Evolutionary conservation across 768 basidiomycete species (phyloP).

Genomic region (Podaxis carcinomalis): DNA sequence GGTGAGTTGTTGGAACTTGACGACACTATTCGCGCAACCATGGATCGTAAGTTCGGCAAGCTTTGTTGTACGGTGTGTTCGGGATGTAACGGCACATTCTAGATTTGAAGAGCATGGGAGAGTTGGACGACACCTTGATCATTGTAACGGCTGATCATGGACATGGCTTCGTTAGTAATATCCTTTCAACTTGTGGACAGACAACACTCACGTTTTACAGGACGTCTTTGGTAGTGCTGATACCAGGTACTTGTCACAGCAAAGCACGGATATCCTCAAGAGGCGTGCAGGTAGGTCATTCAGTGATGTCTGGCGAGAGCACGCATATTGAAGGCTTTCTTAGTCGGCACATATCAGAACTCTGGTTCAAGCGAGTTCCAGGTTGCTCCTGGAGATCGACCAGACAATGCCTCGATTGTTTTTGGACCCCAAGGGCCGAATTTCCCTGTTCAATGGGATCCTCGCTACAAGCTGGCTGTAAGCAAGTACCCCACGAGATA

Average conservation of each 20-base stretch:
- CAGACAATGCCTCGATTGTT: slow-evolving; percentile 34
- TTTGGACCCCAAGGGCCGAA: slow-evolving; percentile 36
- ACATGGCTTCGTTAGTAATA: slow-evolving; percentile 36
- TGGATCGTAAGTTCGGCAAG: slow-evolving; percentile 27
- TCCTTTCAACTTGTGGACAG: not conserved
- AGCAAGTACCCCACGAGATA: slow-evolving; percentile 1
- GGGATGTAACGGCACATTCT: not conserved
- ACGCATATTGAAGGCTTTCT: not conserved
- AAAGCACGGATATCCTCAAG: slow-evolving; percentile 29
- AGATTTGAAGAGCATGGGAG: slow-evolving; percentile 41
- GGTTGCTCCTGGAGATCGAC: slow-evolving; percentile 30
- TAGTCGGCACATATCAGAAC: slow-evolving; percentile 33
- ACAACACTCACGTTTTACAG: slow-evolving; percentile 17
- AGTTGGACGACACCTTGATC: slow-evolving; percentile 37
- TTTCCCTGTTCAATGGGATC: slow-evolving; percentile 43
- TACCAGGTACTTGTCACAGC: slow-evolving; percentile 32
- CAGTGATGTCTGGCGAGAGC: not conserved
- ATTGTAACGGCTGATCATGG: slow-evolving; percentile 45
- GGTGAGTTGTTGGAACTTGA: slow-evolving; percentile 42
- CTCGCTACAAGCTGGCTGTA: slow-evolving; percentile 36
- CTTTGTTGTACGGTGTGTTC: not conserved
- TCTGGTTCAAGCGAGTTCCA: slow-evolving; percentile 40
- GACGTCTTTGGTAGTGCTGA: slow-evolving; percentile 41
- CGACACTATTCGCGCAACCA: slow-evolving; percentile 39
- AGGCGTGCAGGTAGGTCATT: slow-evolving; percentile 22